These are phyloP conservation scores for Ceratobasidium sp. DNA, from an alignment of 1,284 basidiomycete genomes.

Conservation along the genomic window DNA sequence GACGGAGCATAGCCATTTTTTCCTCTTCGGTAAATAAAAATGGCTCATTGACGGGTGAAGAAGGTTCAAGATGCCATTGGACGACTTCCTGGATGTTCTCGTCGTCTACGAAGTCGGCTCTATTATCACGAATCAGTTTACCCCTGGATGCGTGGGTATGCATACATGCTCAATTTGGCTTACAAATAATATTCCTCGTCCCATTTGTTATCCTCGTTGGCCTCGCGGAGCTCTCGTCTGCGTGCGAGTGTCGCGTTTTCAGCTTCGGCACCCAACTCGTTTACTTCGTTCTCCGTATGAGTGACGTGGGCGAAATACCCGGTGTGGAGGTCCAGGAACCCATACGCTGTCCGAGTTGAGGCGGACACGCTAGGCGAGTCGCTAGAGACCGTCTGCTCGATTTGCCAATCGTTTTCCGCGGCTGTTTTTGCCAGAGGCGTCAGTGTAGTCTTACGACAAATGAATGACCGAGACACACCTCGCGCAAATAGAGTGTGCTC, in stretches of 20 bases:
- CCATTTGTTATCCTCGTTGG: slow-evolving; percentile 77
- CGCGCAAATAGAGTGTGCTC: slow-evolving; percentile 68
- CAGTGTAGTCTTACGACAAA: neutral
- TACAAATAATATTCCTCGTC: slow-evolving; percentile 85
- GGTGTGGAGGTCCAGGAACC: slow-evolving; percentile 75
- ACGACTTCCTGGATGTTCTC: slow-evolving; percentile 76
- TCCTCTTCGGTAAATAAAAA: slow-evolving; percentile 75
- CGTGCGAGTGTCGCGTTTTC: slow-evolving; percentile 62
- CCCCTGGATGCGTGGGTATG: slow-evolving; percentile 67
- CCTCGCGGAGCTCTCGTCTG: slow-evolving; percentile 61
- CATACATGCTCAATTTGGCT: slow-evolving; percentile 47
- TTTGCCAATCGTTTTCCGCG: slow-evolving; percentile 78
- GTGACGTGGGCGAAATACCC: slow-evolving; percentile 76
- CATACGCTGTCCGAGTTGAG: slow-evolving; percentile 63
- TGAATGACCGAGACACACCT: slow-evolving; percentile 59
- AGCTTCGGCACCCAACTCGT: slow-evolving; percentile 74
- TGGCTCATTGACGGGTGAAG: slow-evolving; percentile 50
- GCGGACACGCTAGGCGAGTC: slow-evolving; percentile 1
- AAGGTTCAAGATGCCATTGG: slow-evolving; percentile 64
- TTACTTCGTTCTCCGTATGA: slow-evolving; percentile 80
- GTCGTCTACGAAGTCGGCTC: slow-evolving; percentile 81
- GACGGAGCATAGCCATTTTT: slow-evolving; percentile 69
- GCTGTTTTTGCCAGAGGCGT: slow-evolving; percentile 57
- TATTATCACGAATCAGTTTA: slow-evolving; percentile 50
- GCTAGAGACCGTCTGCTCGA: slow-evolving; percentile 69